Evolutionary conservation across 148 eudicot species (phyloP).

Genomic region (Cornus florida): DNA sequence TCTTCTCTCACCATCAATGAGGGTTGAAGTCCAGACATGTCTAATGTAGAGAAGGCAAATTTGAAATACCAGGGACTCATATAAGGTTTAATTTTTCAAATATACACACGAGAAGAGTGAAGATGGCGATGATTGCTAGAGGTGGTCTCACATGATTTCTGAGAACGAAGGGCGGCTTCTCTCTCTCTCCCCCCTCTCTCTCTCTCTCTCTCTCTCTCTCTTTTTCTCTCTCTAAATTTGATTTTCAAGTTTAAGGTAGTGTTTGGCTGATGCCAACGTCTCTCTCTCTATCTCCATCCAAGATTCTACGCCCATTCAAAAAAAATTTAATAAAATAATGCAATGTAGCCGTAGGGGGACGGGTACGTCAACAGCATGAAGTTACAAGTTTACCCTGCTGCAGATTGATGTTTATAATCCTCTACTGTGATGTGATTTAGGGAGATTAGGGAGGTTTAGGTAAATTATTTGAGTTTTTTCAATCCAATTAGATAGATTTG

Average conservation of each 20-base stretch:
- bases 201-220: conserved; percentile 7
- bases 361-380: conserved; percentile 9
- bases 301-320: conserved; percentile 6
- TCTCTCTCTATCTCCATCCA: neutral
- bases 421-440: neutral
- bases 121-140: neutral
- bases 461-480: no score
- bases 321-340: conserved; percentile 1
- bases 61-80: neutral
- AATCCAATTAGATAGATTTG: no score
- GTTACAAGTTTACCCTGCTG: conserved; percentile 11
- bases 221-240: neutral
- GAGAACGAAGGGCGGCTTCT: neutral
- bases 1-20: neutral
- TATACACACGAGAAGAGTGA: neutral
- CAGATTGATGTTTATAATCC: neutral
- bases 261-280: conserved; percentile 17
- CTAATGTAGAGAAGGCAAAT: neutral
- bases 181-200: conserved; percentile 9
- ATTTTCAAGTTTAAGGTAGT: neutral
- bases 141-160: neutral
- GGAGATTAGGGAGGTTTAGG: neutral
- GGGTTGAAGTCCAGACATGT: neutral
- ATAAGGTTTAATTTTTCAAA: neutral
- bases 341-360: conserved; percentile 30